phyloP scores from a whole-genome alignment of 2,329 filamentous ascomycete genomes.

The Cordyceps pruinosa region DNA sequence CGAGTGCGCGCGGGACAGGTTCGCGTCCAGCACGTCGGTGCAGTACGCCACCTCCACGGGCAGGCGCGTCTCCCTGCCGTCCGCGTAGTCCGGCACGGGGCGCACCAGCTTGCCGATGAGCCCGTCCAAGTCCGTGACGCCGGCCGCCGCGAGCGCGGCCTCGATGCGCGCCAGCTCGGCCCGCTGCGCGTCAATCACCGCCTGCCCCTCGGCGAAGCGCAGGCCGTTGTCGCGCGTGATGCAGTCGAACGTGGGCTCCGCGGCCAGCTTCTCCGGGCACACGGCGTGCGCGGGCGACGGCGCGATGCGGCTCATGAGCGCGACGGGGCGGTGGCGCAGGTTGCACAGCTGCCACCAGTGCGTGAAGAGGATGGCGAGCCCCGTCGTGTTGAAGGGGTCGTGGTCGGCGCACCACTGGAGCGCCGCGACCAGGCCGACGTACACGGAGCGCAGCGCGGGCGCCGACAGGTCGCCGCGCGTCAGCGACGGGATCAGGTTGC shows the following conservation, averaged over 20 bases:
- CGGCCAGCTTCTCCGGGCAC: not conserved
- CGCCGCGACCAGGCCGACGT: slow-evolving; percentile 3
- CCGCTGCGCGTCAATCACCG: not conserved
- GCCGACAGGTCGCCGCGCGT: not conserved
- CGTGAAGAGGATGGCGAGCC: slow-evolving; percentile 6
- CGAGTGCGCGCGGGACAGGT: not conserved
- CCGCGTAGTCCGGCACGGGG: slow-evolving; percentile 1
- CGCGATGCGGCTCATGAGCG: slow-evolving; percentile 6
- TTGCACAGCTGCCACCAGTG: slow-evolving; percentile 15
- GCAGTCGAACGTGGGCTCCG: not conserved
- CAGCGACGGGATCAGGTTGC: slow-evolving; percentile 14
- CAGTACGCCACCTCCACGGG: not conserved
- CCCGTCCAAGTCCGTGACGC: not conserved
- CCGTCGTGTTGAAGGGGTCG: slow-evolving; percentile 13
- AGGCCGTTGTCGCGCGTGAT: not conserved
- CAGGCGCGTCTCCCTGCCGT: not conserved
- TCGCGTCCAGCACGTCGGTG: slow-evolving; percentile 1
- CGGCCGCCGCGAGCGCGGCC: not conserved
- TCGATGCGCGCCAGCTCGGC: not conserved
- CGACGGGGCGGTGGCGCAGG: slow-evolving; percentile 8
- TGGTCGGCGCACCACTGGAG: slow-evolving; percentile 7
- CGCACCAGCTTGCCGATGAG: not conserved
- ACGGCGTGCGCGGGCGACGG: not conserved
- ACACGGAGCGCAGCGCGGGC: not conserved
- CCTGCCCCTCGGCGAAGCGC: not conserved